Evolutionary conservation across 176 grass and related monocot species (phyloP), one percentile per base, ranked within the genome.

Genomic region (Juncus effusus): DNA sequence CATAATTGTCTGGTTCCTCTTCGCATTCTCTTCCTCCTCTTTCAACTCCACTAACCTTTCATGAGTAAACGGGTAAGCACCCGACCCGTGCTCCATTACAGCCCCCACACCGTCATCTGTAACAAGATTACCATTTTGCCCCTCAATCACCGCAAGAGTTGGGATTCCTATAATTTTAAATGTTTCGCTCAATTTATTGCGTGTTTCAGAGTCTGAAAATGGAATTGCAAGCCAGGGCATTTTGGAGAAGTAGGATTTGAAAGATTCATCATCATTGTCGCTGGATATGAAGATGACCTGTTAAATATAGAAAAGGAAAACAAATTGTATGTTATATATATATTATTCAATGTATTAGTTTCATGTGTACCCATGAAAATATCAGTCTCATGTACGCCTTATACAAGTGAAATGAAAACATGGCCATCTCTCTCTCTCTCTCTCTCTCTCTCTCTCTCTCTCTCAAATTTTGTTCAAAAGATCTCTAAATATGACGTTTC

Each of bases 191-290:
- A 95, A 75, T 36, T 42, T 49, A 6, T 57, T 15, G 51, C 76
- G 82, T 28, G 79, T 67, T 50, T 85, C 69, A 4, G 72, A 81
- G 19, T 95, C 90, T 0, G 79, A 89, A 55, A 89, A 95, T 55
- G 85, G 90, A 45, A 95, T 57, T 5, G 85, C 73, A 19, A 86
- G 56, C 90, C 90, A 95, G 28, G 85, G 90, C 85, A 95, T 95
- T 72, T 79, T 83, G 16, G 76, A 64, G 52, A 95, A 95, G 59
- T 83, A 75, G 1, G 19, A 50, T 36, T 80, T 89, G 66, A 86
- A 95, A 36, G 38, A 41, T 57, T 79, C 77, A 66, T 81, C 83
- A 37, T 73, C 72, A 7, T 3, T 35, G 76, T 87, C 90, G 28
- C 56, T 56, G 3, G 80, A 84, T 53, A 80, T 67, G 35, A 86